Conservation (phyloP, 768 basidiomycete species). For the Pulveroboletus sp. region DNA sequence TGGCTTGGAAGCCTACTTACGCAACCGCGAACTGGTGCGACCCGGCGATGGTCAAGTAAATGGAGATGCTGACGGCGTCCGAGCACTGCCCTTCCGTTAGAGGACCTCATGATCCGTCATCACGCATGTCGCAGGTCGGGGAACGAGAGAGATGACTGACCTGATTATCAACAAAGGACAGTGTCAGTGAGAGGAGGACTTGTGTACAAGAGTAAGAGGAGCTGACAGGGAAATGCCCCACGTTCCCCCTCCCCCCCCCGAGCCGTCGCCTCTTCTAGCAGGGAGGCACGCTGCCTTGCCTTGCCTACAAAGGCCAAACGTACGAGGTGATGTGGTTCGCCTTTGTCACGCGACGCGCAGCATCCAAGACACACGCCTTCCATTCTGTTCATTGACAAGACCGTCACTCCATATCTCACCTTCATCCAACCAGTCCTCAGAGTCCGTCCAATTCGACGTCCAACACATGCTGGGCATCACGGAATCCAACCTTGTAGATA, state of each 20-base stretch:
- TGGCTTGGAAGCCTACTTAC: not conserved
- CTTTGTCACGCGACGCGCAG: constrained; percentile 8
- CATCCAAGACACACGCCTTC: constrained; percentile 10
- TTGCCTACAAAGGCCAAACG: not conserved
- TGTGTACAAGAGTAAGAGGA: not conserved
- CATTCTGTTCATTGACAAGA: constrained; percentile 11
- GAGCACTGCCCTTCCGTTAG: not conserved
- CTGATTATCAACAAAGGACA: not conserved
- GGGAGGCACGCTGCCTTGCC: not conserved
- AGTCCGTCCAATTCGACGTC: not conserved
- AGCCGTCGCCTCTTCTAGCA: no score
- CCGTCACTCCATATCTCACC: constrained; percentile 7
- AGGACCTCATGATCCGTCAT: not conserved
- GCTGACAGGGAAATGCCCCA: no score
- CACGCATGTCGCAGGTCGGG: not conserved
- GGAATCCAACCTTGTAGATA: constrained; percentile 14
- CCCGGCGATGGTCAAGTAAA: constrained; percentile 2
- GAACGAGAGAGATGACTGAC: not conserved
- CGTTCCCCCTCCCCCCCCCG: no score
- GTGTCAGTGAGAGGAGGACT: not conserved
- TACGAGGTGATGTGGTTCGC: constrained; percentile 12
- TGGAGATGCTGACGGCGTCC: not conserved
- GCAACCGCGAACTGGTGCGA: constrained; percentile 9
- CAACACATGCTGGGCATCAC: constrained; percentile 6
- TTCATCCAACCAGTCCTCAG: constrained; percentile 6